A percentile compares a stretch with the other conserved stretches of the same genome.
Conservation (phyloP, 164 flowering plant genomes). For the Nymphaea thermarum region DNA sequence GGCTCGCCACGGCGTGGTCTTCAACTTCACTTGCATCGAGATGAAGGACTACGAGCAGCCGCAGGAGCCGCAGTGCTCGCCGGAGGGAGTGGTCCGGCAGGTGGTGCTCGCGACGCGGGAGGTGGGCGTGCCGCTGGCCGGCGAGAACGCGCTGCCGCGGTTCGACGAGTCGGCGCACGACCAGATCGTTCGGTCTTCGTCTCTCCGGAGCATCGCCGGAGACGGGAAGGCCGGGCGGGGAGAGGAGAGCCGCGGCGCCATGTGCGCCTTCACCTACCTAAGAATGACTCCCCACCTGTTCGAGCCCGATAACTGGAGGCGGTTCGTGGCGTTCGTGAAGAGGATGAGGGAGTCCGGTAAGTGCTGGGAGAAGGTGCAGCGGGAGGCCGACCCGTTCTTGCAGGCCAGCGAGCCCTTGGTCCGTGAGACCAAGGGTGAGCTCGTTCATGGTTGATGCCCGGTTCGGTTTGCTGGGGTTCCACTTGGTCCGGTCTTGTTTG, state of each 20-base stretch:
- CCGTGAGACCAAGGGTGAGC: background rate
- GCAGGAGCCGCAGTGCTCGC: slow-evolving; percentile 79
- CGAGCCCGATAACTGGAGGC: slow-evolving; percentile 74
- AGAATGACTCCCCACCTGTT: slow-evolving; percentile 77
- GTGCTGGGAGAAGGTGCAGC: slow-evolving; percentile 69
- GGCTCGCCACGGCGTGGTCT: slow-evolving; percentile 71
- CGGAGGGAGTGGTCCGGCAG: slow-evolving; percentile 77
- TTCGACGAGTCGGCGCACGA: slow-evolving; percentile 69
- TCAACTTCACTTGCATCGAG: slow-evolving; percentile 94
- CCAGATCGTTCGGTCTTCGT: slow-evolving; percentile 48
- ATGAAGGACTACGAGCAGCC: slow-evolving; percentile 97
- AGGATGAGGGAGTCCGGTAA: slow-evolving; percentile 36
- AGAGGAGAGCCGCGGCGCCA: slow-evolving; percentile 22
- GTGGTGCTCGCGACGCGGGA: slow-evolving; percentile 54
- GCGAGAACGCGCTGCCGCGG: slow-evolving; percentile 88
- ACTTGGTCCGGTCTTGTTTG: too few relatives aligned
- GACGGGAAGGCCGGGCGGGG: slow-evolving; percentile 10
- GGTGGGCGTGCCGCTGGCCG: slow-evolving; percentile 71
- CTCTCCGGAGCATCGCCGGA: slow-evolving; percentile 13
- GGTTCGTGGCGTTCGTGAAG: slow-evolving; percentile 72
- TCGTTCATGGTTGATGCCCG: too few relatives aligned
- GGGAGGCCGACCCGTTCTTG: slow-evolving; percentile 71
- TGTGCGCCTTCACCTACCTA: slow-evolving; percentile 93
- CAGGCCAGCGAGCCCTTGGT: background rate
- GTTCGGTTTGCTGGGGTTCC: too few relatives aligned